Evolutionary conservation across 2,329 filamentous ascomycete species (phyloP).

Genomic region (Colletotrichum orbiculare): DNA sequence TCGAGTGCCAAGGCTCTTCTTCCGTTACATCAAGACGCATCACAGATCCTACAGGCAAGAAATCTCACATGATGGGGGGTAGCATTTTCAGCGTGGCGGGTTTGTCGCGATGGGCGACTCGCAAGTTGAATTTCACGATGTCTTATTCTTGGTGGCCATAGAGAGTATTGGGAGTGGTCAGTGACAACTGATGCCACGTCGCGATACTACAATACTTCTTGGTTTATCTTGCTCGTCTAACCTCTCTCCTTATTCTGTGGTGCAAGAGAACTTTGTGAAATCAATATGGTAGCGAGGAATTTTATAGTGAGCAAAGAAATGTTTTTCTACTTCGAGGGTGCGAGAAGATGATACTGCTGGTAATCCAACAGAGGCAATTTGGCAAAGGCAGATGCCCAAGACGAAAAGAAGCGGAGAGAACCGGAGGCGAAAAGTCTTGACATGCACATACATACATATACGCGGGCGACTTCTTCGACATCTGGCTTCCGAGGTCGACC

Average conservation of each 20-base stretch:
- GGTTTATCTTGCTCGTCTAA: too few relatives aligned
- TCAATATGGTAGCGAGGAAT: too few relatives aligned
- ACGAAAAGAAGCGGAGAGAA: slow-evolving; percentile 27
- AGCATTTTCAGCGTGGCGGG: neutral
- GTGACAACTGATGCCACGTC: too few relatives aligned
- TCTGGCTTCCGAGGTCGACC: slow-evolving; percentile 1
- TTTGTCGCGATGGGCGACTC: neutral
- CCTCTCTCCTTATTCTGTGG: too few relatives aligned
- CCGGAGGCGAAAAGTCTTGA: neutral
- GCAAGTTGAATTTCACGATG: too few relatives aligned
- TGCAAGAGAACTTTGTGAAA: too few relatives aligned
- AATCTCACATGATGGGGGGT: neutral
- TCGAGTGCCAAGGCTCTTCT: slow-evolving; percentile 20
- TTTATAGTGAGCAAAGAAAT: too few relatives aligned
- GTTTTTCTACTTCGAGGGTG: neutral
- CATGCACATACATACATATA: slow-evolving; percentile 5
- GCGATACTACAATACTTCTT: too few relatives aligned
- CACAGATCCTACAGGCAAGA: slow-evolving; percentile 1
- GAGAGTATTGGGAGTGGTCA: too few relatives aligned
- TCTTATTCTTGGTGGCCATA: too few relatives aligned
- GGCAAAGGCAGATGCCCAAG: neutral
- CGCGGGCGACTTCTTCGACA: neutral
- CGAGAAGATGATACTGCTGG: neutral
- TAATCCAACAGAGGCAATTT: neutral
- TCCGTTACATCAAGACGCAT: slow-evolving; percentile 17